Percentiles rank a stretch among this genome's conserved stretches.
These are phyloP conservation scores for Phytophthora agathidicida DNA, from an alignment of 352 stramenopile genomes.

Conservation along the genomic window DNA sequence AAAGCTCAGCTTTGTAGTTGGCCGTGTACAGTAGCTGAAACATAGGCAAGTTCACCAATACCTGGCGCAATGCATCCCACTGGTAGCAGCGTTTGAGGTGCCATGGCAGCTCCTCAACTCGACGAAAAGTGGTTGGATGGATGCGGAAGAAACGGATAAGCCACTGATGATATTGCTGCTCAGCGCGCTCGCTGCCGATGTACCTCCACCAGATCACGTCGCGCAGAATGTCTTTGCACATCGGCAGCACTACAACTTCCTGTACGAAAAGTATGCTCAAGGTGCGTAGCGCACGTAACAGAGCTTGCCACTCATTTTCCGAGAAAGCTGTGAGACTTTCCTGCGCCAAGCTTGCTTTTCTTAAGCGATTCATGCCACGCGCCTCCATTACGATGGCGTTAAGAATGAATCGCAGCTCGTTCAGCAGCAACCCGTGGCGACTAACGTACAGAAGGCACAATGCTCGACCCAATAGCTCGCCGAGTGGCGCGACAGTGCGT, in stretches of 20 bases:
- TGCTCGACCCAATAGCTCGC: slow-evolving; percentile 74
- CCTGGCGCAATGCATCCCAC: slow-evolving; percentile 86
- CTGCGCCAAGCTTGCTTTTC: slow-evolving; percentile 33
- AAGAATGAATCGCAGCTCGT: slow-evolving; percentile 86
- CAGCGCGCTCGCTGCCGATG: slow-evolving; percentile 70
- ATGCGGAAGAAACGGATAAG: slow-evolving; percentile 86
- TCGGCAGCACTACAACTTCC: slow-evolving; percentile 85
- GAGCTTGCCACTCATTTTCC: slow-evolving; percentile 68
- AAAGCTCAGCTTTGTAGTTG: slow-evolving; percentile 91
- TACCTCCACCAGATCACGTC: slow-evolving; percentile 90
- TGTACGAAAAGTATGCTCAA: slow-evolving; percentile 85
- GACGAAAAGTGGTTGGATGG: slow-evolving; percentile 80
- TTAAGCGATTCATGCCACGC: slow-evolving; percentile 18
- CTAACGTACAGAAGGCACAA: slow-evolving; percentile 90
- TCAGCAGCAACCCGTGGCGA: slow-evolving; percentile 87
- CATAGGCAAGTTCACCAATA: slow-evolving; percentile 90
- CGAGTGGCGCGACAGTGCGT: slow-evolving; percentile 55
- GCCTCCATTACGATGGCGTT: slow-evolving; percentile 64
- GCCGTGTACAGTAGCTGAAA: slow-evolving; percentile 93
- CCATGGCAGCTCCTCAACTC: slow-evolving; percentile 92
- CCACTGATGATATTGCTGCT: slow-evolving; percentile 83
- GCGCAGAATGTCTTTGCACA: slow-evolving; percentile 89
- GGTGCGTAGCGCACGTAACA: slow-evolving; percentile 72
- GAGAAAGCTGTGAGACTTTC: slow-evolving; percentile 57
- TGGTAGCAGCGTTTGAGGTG: slow-evolving; percentile 91